Percentiles rank a stretch among this genome's conserved stretches.
phyloP scores from a whole-genome alignment of 106 monocot species.

The Apostasia ramifera region DNA sequence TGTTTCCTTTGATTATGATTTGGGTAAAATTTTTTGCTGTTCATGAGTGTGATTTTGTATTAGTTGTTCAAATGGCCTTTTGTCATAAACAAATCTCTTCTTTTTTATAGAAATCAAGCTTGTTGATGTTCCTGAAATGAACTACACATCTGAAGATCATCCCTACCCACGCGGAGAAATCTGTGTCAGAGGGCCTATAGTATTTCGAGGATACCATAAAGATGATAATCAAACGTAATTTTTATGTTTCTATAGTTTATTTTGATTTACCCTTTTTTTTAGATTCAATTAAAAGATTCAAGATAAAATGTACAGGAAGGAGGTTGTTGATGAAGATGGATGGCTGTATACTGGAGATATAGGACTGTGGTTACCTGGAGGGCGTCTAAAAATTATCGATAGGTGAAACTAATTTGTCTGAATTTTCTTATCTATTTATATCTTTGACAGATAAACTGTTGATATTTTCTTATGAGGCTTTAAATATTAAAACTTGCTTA shows the following conservation, averaged over 20 bases:
- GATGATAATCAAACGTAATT: constrained; percentile 15
- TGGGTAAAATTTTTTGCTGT: neutral
- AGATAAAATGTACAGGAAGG: constrained; percentile 46
- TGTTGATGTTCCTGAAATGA: constrained; percentile 99
- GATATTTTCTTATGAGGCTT: too few species aligned
- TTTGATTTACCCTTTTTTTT: neutral
- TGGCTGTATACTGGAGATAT: constrained; percentile 99
- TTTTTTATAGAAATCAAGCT: constrained; percentile 78
- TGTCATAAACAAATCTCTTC: neutral
- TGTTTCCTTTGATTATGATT: too few species aligned
- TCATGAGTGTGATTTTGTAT: neutral
- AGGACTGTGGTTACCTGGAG: constrained; percentile 90
- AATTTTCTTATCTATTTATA: too few species aligned
- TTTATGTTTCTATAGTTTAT: neutral
- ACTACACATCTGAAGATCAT: constrained; percentile 81
- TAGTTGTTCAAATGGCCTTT: neutral
- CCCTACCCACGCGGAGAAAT: constrained; percentile 98
- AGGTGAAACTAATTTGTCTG: constrained; percentile 25
- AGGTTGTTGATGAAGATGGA: constrained; percentile 91
- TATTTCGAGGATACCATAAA: constrained; percentile 45
- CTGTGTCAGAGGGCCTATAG: constrained; percentile 58
- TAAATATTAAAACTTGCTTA: too few species aligned
- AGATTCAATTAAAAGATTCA: constrained; percentile 4
- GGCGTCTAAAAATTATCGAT: constrained; percentile 88
- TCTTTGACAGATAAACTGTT: too few species aligned